Conservation (phyloP, 108 stramenopile species). For the Ochromonas danica region DNA sequence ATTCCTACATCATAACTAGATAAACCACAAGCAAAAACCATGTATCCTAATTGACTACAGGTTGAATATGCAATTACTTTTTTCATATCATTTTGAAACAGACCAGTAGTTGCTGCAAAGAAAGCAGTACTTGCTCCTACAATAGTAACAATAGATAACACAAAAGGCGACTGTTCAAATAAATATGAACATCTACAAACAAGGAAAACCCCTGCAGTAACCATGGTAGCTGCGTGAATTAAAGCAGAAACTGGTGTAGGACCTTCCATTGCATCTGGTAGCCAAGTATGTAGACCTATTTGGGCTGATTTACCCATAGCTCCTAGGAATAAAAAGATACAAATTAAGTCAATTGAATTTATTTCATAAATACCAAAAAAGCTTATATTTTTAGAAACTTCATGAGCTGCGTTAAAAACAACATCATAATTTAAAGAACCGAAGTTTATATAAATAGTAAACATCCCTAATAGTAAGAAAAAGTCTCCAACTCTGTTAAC, state of each 20-base stretch:
- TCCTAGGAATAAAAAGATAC: constrained; percentile 37
- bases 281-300: constrained; percentile 50
- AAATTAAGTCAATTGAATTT: constrained; percentile 34
- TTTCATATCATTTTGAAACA: constrained; percentile 55
- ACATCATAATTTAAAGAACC: constrained; percentile 15
- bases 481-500: constrained; percentile 38
- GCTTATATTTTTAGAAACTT: constrained; percentile 20
- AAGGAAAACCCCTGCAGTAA: constrained; percentile 51
- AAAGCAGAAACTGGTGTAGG: constrained; percentile 53
- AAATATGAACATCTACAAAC: constrained; percentile 42
- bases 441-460: constrained; percentile 29
- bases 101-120: constrained; percentile 53
- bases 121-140: constrained; percentile 47
- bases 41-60: constrained; percentile 30
- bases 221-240: constrained; percentile 55
- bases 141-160: constrained; percentile 36
- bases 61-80: constrained; percentile 52
- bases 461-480: constrained; percentile 6
- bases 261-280: constrained; percentile 52
- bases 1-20: constrained; percentile 47
- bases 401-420: constrained; percentile 5
- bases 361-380: constrained; percentile 18
- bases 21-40: constrained; percentile 30
- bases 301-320: constrained; percentile 52
- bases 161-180: constrained; percentile 38